A percentile compares a stretch with the other conserved stretches of the same genome.
Evolutionary conservation across 257 asterid species (phyloP).

Genomic region (Capsicum chinense): DNA sequence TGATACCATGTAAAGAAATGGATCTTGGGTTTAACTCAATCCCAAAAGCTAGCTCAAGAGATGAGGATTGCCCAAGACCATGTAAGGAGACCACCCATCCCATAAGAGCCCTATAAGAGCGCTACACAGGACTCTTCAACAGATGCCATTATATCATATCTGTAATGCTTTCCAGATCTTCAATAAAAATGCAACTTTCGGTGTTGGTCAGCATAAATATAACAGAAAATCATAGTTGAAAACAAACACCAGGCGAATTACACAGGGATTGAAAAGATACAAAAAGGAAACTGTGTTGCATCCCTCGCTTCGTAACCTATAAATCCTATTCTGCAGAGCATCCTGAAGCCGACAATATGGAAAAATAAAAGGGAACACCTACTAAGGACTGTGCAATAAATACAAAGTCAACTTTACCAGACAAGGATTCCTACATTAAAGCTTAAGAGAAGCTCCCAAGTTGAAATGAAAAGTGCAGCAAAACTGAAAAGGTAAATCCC

Average conservation of each 20-base stretch:
- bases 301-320: background rate
- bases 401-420: background rate
- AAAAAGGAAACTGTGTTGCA: background rate
- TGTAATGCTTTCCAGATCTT: background rate
- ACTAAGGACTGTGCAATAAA: slow-evolving; percentile 16
- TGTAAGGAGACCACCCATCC: background rate
- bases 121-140: background rate
- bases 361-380: background rate
- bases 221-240: slow-evolving; percentile 8
- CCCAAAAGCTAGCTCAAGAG: background rate
- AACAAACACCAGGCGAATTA: background rate
- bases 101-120: background rate
- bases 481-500: background rate
- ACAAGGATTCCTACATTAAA: background rate
- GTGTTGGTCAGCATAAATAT: background rate
- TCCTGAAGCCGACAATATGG: slow-evolving; percentile 5
- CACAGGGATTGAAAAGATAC: background rate
- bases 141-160: background rate
- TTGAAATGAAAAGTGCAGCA: background rate
- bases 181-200: background rate
- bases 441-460: slow-evolving; percentile 18
- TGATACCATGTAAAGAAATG: background rate
- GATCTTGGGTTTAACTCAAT: background rate
- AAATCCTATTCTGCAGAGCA: slow-evolving; percentile 21
- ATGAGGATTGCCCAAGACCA: background rate